Percentiles rank a stretch among this genome's conserved stretches.
Conservation (phyloP, 2,329 filamentous ascomycete species). For the Trichoderma guizhouense region DNA sequence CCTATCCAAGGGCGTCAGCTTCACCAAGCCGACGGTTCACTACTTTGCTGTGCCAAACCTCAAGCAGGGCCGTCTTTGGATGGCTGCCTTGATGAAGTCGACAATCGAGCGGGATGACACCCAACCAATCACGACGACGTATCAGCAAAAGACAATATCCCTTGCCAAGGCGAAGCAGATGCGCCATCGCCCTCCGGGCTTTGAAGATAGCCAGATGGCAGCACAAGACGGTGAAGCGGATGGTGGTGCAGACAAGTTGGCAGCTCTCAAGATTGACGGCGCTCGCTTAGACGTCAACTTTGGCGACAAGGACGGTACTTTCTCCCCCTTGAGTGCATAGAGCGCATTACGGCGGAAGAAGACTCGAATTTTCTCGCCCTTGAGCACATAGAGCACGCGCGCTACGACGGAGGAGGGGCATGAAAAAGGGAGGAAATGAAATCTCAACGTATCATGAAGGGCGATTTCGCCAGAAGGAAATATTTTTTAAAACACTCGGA, state of each 20-base stretch:
- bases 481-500: background rate
- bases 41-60: slow-evolving; percentile 95
- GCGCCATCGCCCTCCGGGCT: slow-evolving; percentile 82
- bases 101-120: slow-evolving; percentile 91
- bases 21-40: slow-evolving; percentile 95
- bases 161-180: slow-evolving; percentile 82
- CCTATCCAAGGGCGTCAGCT: slow-evolving; percentile 86
- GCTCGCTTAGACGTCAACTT: slow-evolving; percentile 28
- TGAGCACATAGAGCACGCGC: slow-evolving; percentile 31
- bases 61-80: slow-evolving; percentile 87
- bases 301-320: slow-evolving; percentile 26
- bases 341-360: slow-evolving; percentile 23
- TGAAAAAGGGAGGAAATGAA: slow-evolving; percentile 5
- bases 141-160: slow-evolving; percentile 95
- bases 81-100: slow-evolving; percentile 98
- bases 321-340: slow-evolving; percentile 33
- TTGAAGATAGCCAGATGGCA: slow-evolving; percentile 65
- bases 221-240: slow-evolving; percentile 42
- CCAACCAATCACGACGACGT: slow-evolving; percentile 79
- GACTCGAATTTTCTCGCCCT: slow-evolving; percentile 22
- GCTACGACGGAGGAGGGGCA: slow-evolving; percentile 9
- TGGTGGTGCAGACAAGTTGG: slow-evolving; percentile 40
- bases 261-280: slow-evolving; percentile 34
- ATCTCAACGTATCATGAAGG: slow-evolving; percentile 7
- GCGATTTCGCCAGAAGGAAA: background rate